Percentiles rank a stretch among this genome's conserved stretches.
These are phyloP conservation scores for Dipteronia dyeriana DNA, from an alignment of 345 rosid genomes.

Conservation along the genomic window DNA sequence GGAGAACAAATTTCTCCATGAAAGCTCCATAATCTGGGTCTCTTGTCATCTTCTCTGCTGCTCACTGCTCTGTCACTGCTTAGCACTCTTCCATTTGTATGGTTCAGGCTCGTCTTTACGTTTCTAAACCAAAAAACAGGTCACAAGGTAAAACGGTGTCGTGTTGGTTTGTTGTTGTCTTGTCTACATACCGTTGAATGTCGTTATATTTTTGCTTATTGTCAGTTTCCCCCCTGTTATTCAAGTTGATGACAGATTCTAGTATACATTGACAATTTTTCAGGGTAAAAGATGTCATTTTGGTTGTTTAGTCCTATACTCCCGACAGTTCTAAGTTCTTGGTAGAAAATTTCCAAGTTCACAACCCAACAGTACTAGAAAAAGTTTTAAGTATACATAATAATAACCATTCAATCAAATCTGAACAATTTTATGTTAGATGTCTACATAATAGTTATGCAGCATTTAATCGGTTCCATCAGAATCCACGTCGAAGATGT, in stretches of 20 bases:
- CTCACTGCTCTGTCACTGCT: neutral
- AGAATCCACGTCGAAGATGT: slow-evolving; percentile 55
- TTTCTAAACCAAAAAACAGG: too few species aligned
- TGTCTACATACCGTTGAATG: neutral
- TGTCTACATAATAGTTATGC: neutral
- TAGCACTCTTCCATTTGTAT: neutral
- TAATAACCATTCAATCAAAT: too few species aligned
- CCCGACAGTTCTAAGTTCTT: neutral
- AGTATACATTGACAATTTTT: neutral
- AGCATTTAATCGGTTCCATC: slow-evolving; percentile 40
- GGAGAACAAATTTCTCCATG: slow-evolving; percentile 64
- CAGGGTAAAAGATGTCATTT: neutral
- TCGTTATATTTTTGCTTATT: neutral
- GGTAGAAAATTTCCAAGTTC: neutral
- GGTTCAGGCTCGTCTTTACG: neutral
- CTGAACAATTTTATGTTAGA: too few species aligned
- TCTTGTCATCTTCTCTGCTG: slow-evolving; percentile 41
- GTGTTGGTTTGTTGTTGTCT: too few species aligned
- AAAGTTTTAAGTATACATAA: neutral
- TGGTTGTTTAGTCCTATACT: neutral
- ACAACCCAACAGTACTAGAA: neutral
- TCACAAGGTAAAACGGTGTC: too few species aligned
- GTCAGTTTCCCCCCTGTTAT: neutral
- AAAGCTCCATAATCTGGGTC: slow-evolving; percentile 74
- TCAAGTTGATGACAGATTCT: neutral